A percentile compares a stretch with the other conserved stretches of the same genome.
Evolutionary conservation across 2,329 filamentous ascomycete species (phyloP).

Genomic region (Tolypocladium ophioglossoides): DNA sequence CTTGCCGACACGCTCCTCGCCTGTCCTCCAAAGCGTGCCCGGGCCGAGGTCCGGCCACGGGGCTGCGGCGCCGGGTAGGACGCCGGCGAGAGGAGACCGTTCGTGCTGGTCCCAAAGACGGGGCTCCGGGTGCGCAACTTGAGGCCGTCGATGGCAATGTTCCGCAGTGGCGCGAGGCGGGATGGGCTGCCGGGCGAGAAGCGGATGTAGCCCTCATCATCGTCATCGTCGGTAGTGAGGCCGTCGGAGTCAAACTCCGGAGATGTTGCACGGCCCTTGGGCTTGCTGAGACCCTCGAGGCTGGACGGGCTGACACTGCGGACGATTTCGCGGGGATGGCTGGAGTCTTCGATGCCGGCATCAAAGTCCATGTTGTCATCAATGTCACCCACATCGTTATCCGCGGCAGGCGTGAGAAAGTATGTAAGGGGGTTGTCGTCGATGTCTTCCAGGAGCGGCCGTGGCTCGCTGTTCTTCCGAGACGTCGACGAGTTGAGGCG

Average conservation of each 20-base stretch:
- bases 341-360: constrained; percentile 44
- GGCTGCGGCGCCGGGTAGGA: constrained; percentile 16
- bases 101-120: constrained; percentile 17
- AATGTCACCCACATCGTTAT: constrained; percentile 27
- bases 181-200: constrained; percentile 28
- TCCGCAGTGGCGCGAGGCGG: constrained; percentile 30
- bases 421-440: constrained; percentile 45
- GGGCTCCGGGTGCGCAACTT: constrained; percentile 20
- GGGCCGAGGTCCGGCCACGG: constrained; percentile 15
- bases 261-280: constrained; percentile 21
- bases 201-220: constrained; percentile 40
- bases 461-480: constrained; percentile 16
- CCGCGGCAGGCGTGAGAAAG: constrained; percentile 41
- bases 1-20: constrained; percentile 17
- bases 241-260: constrained; percentile 30
- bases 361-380: constrained; percentile 41
- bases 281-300: constrained; percentile 38
- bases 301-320: constrained; percentile 47
- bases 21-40: constrained; percentile 11
- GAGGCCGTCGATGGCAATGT: constrained; percentile 27
- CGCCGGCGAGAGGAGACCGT: constrained; percentile 10
- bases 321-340: constrained; percentile 32
- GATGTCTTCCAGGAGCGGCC: constrained; percentile 35
- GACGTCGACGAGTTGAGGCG: constrained; percentile 32
- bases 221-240: constrained; percentile 32